Conservation (phyloP, 73 alveolate species). For the Diophrys appendiculata region DNA sequence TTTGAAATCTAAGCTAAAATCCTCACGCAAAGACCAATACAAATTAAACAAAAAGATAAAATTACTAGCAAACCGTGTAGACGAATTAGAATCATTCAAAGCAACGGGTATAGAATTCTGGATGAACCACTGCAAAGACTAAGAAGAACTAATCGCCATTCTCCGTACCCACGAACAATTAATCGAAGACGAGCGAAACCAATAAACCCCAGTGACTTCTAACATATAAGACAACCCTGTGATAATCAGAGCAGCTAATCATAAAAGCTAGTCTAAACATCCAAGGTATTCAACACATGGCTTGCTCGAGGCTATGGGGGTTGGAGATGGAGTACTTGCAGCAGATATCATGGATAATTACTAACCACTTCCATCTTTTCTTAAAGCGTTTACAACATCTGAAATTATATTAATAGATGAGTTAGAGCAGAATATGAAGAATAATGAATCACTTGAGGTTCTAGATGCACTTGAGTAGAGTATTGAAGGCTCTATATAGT, state of each 20-base stretch:
- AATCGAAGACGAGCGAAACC: neutral
- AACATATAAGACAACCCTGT: neutral
- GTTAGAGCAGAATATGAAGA: neutral
- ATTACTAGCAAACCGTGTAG: neutral
- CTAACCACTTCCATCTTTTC: neutral
- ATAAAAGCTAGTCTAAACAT: neutral
- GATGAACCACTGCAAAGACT: neutral
- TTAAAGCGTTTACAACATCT: neutral
- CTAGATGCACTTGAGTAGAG: neutral
- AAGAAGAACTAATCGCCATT: neutral
- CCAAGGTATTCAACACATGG: neutral
- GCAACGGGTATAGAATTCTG: neutral
- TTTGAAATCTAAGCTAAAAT: no score
- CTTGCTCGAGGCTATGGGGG: neutral
- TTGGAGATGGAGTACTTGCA: neutral
- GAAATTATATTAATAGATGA: neutral
- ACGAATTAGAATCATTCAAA: neutral
- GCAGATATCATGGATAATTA: neutral
- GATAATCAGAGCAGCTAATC: neutral
- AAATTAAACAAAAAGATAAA: no score
- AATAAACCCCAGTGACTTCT: no score
- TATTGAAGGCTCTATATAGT: neutral
- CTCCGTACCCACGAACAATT: neutral
- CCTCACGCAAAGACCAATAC: no score
- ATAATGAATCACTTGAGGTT: neutral